Conservation (phyloP, 176 grass and related monocot species). For the Pontederia paniculata region DNA sequence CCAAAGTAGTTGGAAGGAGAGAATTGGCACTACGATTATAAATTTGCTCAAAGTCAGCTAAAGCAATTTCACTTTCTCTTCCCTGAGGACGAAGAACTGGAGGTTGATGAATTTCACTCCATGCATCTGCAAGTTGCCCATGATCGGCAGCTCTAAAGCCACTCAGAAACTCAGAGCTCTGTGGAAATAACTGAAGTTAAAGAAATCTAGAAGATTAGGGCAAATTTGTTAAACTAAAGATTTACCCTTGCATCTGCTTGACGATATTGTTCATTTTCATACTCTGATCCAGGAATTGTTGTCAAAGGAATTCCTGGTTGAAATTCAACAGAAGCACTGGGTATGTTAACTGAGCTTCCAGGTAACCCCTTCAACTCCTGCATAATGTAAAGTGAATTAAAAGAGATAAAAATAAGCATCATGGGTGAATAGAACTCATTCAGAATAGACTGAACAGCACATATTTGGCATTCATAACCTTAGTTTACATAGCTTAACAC, state of each 20-base stretch:
- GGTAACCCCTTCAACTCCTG: conserved; percentile 83
- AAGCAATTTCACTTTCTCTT: conserved; percentile 26
- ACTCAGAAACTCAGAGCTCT: conserved; percentile 52
- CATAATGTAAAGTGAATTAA: background rate
- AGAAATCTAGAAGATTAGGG: conserved; percentile 5
- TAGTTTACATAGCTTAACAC: no score
- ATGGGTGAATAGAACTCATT: no score
- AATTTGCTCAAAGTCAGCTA: conserved; percentile 71
- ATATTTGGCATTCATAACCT: no score
- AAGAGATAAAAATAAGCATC: no score
- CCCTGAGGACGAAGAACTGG: conserved; percentile 29
- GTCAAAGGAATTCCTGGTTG: conserved; percentile 43
- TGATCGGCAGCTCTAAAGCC: conserved; percentile 23
- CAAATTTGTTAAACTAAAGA: conserved; percentile 5
- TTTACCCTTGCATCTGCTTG: conserved; percentile 41
- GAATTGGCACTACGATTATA: conserved; percentile 38
- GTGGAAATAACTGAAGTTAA: conserved; percentile 25
- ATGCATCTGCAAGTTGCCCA: conserved; percentile 50
- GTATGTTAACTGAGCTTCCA: conserved; percentile 46
- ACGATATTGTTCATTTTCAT: conserved; percentile 64
- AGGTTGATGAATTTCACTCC: conserved; percentile 60
- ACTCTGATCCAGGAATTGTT: conserved; percentile 71
- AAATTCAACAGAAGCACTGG: conserved; percentile 42
- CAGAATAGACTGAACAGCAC: no score
- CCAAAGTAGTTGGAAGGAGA: conserved; percentile 37